A percentile compares a stretch with the other conserved stretches of the same genome.
Conservation (phyloP, 2,329 filamentous ascomycete genomes). For the Cladorrhinum sp. region DNA sequence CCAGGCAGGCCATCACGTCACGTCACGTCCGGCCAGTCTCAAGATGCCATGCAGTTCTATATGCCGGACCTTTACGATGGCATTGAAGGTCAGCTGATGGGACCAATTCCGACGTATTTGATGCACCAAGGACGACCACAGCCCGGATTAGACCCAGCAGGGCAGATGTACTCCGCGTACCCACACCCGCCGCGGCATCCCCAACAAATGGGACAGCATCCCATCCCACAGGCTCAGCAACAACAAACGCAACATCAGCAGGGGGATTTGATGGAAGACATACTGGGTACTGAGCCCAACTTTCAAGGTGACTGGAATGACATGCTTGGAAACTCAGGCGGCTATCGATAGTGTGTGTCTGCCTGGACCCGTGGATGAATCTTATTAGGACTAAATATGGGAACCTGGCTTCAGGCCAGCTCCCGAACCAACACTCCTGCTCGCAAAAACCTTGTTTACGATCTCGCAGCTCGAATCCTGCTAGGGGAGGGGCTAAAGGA, state of each 20-base stretch:
- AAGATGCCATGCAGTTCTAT: slow-evolving; percentile 45
- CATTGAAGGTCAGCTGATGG: slow-evolving; percentile 70
- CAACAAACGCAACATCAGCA: slow-evolving; percentile 33
- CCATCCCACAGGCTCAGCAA: slow-evolving; percentile 32
- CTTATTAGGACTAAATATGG: neutral
- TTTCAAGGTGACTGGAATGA: slow-evolving; percentile 47
- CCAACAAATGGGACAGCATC: slow-evolving; percentile 29
- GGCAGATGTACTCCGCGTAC: slow-evolving; percentile 45
- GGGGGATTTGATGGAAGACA: slow-evolving; percentile 48
- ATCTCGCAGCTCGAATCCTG: neutral
- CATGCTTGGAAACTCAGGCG: slow-evolving; percentile 37
- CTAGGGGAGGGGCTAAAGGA: neutral
- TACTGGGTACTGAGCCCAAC: slow-evolving; percentile 44
- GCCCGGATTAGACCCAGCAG: slow-evolving; percentile 41
- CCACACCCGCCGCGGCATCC: slow-evolving; percentile 34
- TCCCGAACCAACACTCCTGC: too few relatives aligned
- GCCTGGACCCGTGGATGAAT: neutral
- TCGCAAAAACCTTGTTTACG: slow-evolving; percentile 1
- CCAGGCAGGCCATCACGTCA: slow-evolving; percentile 29
- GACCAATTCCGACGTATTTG: slow-evolving; percentile 68
- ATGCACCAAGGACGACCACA: slow-evolving; percentile 44
- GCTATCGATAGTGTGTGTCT: slow-evolving; percentile 11
- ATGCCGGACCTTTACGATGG: slow-evolving; percentile 57
- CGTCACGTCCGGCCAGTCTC: slow-evolving; percentile 31
- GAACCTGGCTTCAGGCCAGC: too few relatives aligned